Evolutionary conservation across 2,329 filamentous ascomycete species (phyloP).

Genomic region (Davidsoniella neocaledoniae): DNA sequence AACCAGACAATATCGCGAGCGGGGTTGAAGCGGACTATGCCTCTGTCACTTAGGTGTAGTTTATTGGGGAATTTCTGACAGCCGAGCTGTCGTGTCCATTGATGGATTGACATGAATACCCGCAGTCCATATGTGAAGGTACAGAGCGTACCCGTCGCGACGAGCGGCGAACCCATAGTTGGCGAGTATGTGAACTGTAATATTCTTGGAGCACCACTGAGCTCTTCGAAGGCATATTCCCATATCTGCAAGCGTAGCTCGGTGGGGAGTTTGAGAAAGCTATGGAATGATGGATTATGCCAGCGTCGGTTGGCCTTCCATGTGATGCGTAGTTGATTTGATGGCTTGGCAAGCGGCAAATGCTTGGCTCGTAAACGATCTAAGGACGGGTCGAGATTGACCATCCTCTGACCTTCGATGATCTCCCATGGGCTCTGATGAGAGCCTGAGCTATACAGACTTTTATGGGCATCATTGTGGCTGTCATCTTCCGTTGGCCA

Average conservation of each 20-base stretch:
- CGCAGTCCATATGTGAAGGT: conserved; percentile 1
- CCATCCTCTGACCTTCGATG: no score
- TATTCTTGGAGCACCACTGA: not conserved
- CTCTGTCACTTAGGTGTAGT: not conserved
- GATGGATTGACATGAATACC: conserved; percentile 7
- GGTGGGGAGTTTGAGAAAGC: conserved; percentile 2
- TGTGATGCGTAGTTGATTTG: no score
- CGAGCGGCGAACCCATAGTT: not conserved
- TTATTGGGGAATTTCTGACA: not conserved
- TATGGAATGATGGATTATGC: not conserved
- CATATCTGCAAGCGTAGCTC: conserved; percentile 7
- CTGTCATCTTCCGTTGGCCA: no score
- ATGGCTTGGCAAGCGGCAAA: no score
- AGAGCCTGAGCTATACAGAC: no score
- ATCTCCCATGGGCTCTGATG: no score
- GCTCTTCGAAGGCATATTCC: conserved; percentile 8
- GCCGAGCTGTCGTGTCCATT: conserved; percentile 5
- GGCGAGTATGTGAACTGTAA: not conserved
- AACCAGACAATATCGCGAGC: conserved; percentile 6
- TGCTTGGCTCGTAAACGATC: no score
- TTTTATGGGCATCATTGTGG: no score
- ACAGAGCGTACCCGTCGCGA: not conserved
- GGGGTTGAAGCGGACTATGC: conserved; percentile 3
- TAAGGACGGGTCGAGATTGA: no score
- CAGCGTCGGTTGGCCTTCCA: no score